Base-by-base conservation (phyloP, 2,329 filamentous ascomycete species). In the Xylariaceae sp. region DNA sequence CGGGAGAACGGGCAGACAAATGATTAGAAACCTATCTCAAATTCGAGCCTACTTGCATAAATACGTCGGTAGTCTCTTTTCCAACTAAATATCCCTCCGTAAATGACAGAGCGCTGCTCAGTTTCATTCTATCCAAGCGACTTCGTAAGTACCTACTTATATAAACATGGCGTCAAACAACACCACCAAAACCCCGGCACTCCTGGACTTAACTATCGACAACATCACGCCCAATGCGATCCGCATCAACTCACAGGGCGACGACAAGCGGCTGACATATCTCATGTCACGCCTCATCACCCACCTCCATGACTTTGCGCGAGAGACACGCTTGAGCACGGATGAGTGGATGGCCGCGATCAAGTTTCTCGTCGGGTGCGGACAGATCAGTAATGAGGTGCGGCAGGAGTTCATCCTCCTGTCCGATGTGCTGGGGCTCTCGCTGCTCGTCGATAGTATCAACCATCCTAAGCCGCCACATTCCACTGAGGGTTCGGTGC, bases 331-430 rank as follows among this genome's bases (percentile, higher is more conserved):
- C 22, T 73, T 92, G 25, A 86, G 81, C 62, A 86, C 83, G 4
- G 73, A 80, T 3, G 88, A 93, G 71, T 92, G 87, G 88, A 86
- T 86, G 82, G 70, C 77, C 0, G 85, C 80, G 1, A 73, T 92
- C 44, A 68, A 77, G 35, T 92, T 91, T 68, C 69, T 92, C 22
- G 86, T 85, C 0, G 71, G 73, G 33, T 83, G 85, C 7, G 88
- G 87, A 4, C 76, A 92, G 64, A 91, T 83, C 48, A 86, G 81
- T 62, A 83, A 72, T 46, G 82, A 88, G 59, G 83, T 88, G 39
- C 77, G 87, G 54, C 84, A 88, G 76, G 85, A 90, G 74, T 90
- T 87, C 71, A 91, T 92, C 65, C 80, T 92, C 32, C 81, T 92
- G 52, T 88, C 83, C 54, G 88, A 93, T 66, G 76, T 88, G 34